phyloP scores from a whole-genome alignment of 2,329 filamentous ascomycete species.

The Chaetomiaceae sp. region DNA sequence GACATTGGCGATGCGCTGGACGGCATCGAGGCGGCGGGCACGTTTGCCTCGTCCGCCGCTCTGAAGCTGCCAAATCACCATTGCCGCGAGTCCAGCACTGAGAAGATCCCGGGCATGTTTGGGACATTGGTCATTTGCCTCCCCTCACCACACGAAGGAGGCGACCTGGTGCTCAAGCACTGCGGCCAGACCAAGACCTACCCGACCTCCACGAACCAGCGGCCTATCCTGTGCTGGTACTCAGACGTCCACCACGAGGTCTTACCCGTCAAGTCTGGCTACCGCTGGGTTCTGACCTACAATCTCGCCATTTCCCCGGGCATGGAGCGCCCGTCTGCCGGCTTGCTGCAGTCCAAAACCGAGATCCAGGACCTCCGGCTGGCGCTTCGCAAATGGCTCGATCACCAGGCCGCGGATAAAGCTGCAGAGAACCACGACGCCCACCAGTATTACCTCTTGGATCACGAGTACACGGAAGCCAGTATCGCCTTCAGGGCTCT shows the following conservation, averaged over 20 bases:
- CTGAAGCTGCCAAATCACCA: background rate
- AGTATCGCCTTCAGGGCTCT: conserved; percentile 27
- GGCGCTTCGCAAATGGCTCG: conserved; percentile 27
- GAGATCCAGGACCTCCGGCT: conserved; percentile 17
- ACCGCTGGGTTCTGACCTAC: conserved; percentile 47
- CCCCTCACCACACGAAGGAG: conserved; percentile 43
- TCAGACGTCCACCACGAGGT: conserved; percentile 48
- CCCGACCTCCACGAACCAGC: conserved; percentile 23
- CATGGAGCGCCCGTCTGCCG: conserved; percentile 21
- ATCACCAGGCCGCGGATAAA: background rate
- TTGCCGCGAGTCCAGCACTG: conserved; percentile 29
- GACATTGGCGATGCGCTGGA: background rate
- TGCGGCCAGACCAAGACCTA: conserved; percentile 29
- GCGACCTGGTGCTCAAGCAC: conserved; percentile 38
- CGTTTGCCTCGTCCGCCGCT: background rate
- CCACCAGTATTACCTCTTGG: conserved; percentile 28
- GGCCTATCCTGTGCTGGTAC: conserved; percentile 37
- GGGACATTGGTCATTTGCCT: conserved; percentile 45
- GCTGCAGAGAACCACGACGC: background rate
- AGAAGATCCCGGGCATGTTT: conserved; percentile 43
- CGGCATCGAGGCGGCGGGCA: background rate
- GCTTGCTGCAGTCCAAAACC: background rate
- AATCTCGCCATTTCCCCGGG: conserved; percentile 35
- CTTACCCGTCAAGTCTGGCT: conserved; percentile 40
- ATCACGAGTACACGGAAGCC: conserved; percentile 31